A percentile compares a stretch with the other conserved stretches of the same genome.
Evolutionary conservation across 179 eudicot species (phyloP).

Genomic region (Drosera spatulata): DNA sequence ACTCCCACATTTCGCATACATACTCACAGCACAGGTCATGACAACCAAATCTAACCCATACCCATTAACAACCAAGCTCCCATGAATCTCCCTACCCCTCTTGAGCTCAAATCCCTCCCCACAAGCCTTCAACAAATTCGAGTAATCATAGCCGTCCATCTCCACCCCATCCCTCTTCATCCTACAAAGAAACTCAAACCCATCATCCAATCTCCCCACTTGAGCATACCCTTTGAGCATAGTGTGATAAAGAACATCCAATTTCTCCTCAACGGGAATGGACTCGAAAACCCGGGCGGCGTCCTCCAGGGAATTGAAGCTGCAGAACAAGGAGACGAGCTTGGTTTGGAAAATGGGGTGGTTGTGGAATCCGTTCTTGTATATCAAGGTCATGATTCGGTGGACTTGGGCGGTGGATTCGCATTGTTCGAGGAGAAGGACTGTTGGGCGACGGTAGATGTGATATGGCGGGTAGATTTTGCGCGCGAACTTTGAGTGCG

Average conservation of each 20-base stretch:
- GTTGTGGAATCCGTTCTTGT: slow-evolving; percentile 50
- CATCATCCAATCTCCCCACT: slow-evolving; percentile 15
- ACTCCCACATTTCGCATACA: slow-evolving; percentile 57
- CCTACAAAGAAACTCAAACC: slow-evolving; percentile 24
- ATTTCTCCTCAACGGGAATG: slow-evolving; percentile 34
- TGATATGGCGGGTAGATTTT: slow-evolving; percentile 26
- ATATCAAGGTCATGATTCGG: slow-evolving; percentile 41
- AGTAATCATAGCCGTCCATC: slow-evolving; percentile 40
- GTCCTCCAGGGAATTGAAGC: slow-evolving; percentile 30
- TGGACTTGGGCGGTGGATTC: slow-evolving; percentile 30
- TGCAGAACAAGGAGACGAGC: slow-evolving; percentile 48
- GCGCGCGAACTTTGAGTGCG: not conserved
- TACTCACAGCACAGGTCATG: slow-evolving; percentile 47
- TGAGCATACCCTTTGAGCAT: slow-evolving; percentile 53
- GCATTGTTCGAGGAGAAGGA: slow-evolving; percentile 53
- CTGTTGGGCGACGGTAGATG: slow-evolving; percentile 48
- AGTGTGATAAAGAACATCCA: not conserved
- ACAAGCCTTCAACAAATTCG: slow-evolving; percentile 50
- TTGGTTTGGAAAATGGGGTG: slow-evolving; percentile 12
- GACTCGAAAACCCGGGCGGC: slow-evolving; percentile 51
- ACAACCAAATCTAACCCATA: slow-evolving; percentile 34
- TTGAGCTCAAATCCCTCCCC: slow-evolving; percentile 31
- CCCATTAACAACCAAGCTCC: slow-evolving; percentile 10
- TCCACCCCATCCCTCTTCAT: slow-evolving; percentile 34
- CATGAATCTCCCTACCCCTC: slow-evolving; percentile 35